These are phyloP conservation scores for Actinomortierella wolfii DNA, from an alignment of 371 early-diverging fungal species.

Conservation along the genomic window DNA sequence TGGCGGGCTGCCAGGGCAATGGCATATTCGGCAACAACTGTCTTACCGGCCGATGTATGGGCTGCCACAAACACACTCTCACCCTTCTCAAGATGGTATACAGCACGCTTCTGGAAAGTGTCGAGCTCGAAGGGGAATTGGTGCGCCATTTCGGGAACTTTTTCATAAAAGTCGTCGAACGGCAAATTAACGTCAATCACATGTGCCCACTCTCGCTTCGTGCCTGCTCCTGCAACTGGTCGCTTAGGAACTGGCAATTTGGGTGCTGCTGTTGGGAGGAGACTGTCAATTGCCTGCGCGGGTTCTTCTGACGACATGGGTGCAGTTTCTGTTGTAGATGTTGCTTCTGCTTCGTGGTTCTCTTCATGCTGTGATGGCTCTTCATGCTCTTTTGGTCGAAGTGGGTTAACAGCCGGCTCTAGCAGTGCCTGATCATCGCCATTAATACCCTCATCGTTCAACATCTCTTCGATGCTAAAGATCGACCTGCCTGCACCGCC, in stretches of 20 bases:
- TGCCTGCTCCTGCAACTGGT: constrained; percentile 16
- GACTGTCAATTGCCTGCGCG: constrained; percentile 28
- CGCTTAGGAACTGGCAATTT: constrained; percentile 17
- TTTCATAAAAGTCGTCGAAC: constrained; percentile 84
- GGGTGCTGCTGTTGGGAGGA: constrained; percentile 12
- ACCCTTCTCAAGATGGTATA: constrained; percentile 94
- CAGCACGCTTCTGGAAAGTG: constrained; percentile 98
- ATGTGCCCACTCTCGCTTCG: constrained; percentile 88
- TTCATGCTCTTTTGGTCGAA: too few relatives aligned
- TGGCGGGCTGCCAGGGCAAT: constrained; percentile 92
- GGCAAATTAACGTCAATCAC: constrained; percentile 83
- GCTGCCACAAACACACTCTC: constrained; percentile 99
- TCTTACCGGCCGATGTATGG: constrained; percentile 99
- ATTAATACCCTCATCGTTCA: constrained; percentile 50
- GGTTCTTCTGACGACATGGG: neutral
- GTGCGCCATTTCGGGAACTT: constrained; percentile 84
- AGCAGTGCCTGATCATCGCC: constrained; percentile 19
- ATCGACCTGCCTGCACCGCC: constrained; percentile 19
- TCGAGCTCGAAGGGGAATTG: constrained; percentile 96
- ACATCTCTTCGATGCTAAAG: constrained; percentile 65
- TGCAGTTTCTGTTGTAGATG: neutral
- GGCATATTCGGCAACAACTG: constrained; percentile 99
- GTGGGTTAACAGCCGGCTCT: constrained; percentile 24
- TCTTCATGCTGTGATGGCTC: too few relatives aligned
- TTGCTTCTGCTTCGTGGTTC: constrained; percentile 1